Base-by-base conservation (phyloP, 352 stramenopile genomes). In the Globisporangium canariense region DNA sequence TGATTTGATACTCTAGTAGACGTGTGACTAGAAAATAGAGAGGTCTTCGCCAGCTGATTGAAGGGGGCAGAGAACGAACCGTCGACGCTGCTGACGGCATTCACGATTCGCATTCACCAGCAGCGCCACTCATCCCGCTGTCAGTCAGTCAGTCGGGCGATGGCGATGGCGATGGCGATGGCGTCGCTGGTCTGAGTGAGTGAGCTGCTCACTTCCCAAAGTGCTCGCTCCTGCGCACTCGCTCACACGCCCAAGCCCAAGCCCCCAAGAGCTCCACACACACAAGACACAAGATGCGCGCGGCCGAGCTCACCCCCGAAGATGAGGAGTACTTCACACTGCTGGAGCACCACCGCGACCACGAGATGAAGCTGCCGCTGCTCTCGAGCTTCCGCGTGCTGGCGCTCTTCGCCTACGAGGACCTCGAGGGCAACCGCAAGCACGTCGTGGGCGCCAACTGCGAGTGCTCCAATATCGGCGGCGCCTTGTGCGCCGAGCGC, bases 401-500 rank as follows among this genome's bases (percentile, higher is more conserved):
- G 60, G 76, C 78, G 20, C 66, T 88, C 16, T 74, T 88, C 58
- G 75, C 78, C n/a, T 88, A 85, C 73, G 65, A 85, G 68, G 78
- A 80, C 63, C 57, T 80, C 46, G 67, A 79, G 3, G 78, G 78
- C 62, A 60, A 74, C 40, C 74, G 65, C 46, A 70, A 83, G 58
- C 76, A 79, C 68, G 77, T 90, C 32, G 66, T 88, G 18, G 90
- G 90, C 50, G 82, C 81, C 36, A 97, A 97, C 67, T 84, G 86
- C 67, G 90, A 97, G 76, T 90, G 86, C 38, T 79, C 86, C 70
- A 94, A 88, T 54, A 86, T 97, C 50, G 77, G 78, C 55, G 85
- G 77, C 50, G 86, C 87, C 36, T 89, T 96, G 38, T 98, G 91
- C 50, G 89, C 91, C 47, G 91, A 98, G 75, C 78, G 89, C 40